Base-by-base conservation (phyloP, 2,329 filamentous ascomycete genomes). In the Fusarium buxicola region DNA sequence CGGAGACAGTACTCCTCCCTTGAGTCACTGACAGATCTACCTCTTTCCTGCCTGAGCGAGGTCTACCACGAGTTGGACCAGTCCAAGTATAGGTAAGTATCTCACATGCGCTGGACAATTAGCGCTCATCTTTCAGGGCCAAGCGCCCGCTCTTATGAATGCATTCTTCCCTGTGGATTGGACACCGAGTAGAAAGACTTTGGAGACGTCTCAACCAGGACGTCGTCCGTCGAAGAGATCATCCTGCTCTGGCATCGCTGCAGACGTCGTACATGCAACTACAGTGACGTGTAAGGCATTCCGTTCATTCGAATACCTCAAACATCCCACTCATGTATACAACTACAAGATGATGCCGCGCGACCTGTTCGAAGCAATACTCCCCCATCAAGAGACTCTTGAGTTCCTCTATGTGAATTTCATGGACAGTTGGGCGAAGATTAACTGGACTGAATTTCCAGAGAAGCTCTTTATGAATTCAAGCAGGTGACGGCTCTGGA, bases 341-440 rank as follows among this genome's bases (percentile, higher is more conserved):
- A 44, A 50, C 8, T 2, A 13, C 6, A 39, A 58, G 7, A 32
- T 58, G 34, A 41, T 41, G 55, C 50, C 50, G 10, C 21, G 50
- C 13, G 45, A 58, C 13, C 13, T 63, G 2, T 8, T 61, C 10
- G 43, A 61, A 5, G 41, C 38, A 9, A 31, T 61, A 4, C 34
- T 58, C 11, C 50, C 53, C 0, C 54, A 53, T 21, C 35, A 55
- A 7, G 27, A 28, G 8, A 55, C 53, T 1, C 50, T 61, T 11
- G 54, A 61, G 28, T 50, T 49, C 15, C 54, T 64, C 3, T 47
- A 61, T 25, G 13, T 50, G 8, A 41, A 61, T 15, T 52, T 45
- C n/a, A 40, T 50, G 7, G 57, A 58, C n/a, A 36, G 44, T 45
- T 45, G 34, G 59, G 16, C 34, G 4, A 55, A 50, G 11, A n/a